phyloP scores from a whole-genome alignment of 2,329 filamentous ascomycete species.

The Claviceps citrina region DNA sequence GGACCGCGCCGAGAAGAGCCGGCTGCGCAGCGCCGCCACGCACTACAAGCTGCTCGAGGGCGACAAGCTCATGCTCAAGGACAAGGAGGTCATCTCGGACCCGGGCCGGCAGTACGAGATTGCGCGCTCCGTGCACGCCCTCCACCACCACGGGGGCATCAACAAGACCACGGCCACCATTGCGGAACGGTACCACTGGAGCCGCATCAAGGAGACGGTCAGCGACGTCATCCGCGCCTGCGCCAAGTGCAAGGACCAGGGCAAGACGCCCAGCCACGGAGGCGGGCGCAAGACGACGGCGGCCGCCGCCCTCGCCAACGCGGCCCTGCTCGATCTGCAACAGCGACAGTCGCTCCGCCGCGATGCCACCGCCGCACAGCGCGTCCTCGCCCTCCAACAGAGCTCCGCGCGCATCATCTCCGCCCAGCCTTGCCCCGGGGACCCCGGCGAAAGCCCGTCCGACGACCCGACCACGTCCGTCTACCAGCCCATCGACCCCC shows the following conservation, averaged over 20 bases:
- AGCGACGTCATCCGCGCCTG: slow-evolving; percentile 90
- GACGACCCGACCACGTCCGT: slow-evolving; percentile 1
- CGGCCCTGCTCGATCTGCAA: not conserved
- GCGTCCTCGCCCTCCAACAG: slow-evolving; percentile 20
- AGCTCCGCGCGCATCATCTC: slow-evolving; percentile 34
- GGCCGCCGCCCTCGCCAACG: not conserved
- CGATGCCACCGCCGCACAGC: slow-evolving; percentile 9
- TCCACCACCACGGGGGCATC: slow-evolving; percentile 70
- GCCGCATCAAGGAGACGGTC: slow-evolving; percentile 93
- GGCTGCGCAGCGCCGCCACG: slow-evolving; percentile 79
- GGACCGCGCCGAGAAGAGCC: slow-evolving; percentile 88
- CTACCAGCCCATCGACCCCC: slow-evolving; percentile 44
- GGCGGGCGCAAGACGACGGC: slow-evolving; percentile 11
- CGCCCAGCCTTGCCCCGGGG: slow-evolving; percentile 14
- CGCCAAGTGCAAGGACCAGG: slow-evolving; percentile 68
- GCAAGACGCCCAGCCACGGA: slow-evolving; percentile 34
- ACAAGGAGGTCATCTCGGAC: slow-evolving; percentile 91
- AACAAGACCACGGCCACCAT: slow-evolving; percentile 96
- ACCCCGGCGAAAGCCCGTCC: no score
- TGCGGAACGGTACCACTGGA: slow-evolving; percentile 91
- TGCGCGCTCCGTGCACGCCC: slow-evolving; percentile 61
- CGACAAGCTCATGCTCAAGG: slow-evolving; percentile 88
- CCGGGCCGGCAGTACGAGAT: slow-evolving; percentile 83
- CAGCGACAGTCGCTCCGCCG: slow-evolving; percentile 3
- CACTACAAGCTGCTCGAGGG: slow-evolving; percentile 75